Base-by-base conservation (phyloP, 352 stramenopile species). In the Globisporangium okanoganense region DNA sequence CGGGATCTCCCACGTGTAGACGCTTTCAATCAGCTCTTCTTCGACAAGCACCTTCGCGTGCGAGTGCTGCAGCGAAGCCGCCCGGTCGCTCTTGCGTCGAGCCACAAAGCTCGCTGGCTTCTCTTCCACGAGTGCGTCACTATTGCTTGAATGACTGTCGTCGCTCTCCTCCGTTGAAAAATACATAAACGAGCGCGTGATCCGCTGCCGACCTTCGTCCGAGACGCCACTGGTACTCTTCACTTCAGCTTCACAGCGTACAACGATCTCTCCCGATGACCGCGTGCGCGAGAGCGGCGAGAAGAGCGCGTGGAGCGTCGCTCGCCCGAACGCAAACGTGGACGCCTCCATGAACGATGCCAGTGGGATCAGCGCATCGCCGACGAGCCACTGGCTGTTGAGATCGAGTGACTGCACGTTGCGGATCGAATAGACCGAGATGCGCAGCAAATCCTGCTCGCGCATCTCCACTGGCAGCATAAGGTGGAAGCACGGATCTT, bases 1-100 rank as follows among this genome's bases (percentile, higher is more conserved):
- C 33, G 85, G 85, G 48, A 95, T 85, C 57, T 92, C 82, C 83
- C 83, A 95, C 43, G 85, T 95, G 60, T 88, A 95, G n/a, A 92
- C 83, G 57, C 85, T 95, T 62, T 95, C 85, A 25, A 95, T 85
- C 16, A 95, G 61, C 61, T 93, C 85, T 76, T 95, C 85, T 72
- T 95, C 85, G 1, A 92, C 78, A 24, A 95, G 67, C 41, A 92
- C 72, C 65, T 94, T 94, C 12, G 66, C 67, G 35, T 84, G 74
- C 1, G 55, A 60, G 24, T 63, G 59, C 66, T 82, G 76, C 8
- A 73, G 74, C n/a, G 66, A 77, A 0, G 66, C 65, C 7, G 59
- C 67, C 40, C 75, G 58, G 27, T 72, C 64, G n/a, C 78, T 78
- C 62, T 81, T 81, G 27, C 79, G 65, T 25, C 73, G 44, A 73